phyloP scores from a whole-genome alignment of 1,284 basidiomycete genomes.

The Ganoderma multipileum region DNA sequence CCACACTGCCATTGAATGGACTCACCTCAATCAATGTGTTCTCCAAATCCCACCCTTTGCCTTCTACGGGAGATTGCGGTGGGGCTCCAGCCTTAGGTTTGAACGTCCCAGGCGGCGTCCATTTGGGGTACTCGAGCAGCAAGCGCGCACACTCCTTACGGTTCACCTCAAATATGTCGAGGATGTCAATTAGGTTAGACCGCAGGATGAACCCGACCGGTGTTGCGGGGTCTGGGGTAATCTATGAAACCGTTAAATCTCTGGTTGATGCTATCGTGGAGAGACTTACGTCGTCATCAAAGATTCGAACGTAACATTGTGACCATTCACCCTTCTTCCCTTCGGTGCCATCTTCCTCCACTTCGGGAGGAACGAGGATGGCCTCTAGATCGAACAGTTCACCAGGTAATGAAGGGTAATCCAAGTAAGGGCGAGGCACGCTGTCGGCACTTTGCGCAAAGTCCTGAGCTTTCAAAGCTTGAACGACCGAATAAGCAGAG shows the following conservation, averaged over 20 bases:
- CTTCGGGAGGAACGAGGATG: constrained; percentile 88
- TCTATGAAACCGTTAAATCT: constrained; percentile 46
- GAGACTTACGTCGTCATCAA: constrained; percentile 74
- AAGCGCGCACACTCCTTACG: constrained; percentile 93
- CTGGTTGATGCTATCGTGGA: not conserved
- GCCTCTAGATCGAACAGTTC: constrained; percentile 75
- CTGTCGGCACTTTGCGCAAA: constrained; percentile 61
- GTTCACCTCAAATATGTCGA: constrained; percentile 96
- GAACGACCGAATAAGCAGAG: constrained; percentile 62
- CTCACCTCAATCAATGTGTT: constrained; percentile 80
- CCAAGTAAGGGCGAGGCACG: constrained; percentile 73
- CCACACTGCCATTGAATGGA: not conserved
- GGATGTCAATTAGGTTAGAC: constrained; percentile 79
- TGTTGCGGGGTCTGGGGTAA: constrained; percentile 78
- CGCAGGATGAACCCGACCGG: constrained; percentile 85
- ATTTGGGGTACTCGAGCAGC: constrained; percentile 88
- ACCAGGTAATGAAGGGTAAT: constrained; percentile 52
- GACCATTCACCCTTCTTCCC: constrained; percentile 84
- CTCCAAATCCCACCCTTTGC: constrained; percentile 81
- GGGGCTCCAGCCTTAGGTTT: constrained; percentile 70
- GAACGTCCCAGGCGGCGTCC: constrained; percentile 87
- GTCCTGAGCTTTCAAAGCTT: constrained; percentile 58
- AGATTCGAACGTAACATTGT: constrained; percentile 74
- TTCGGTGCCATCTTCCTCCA: constrained; percentile 75
- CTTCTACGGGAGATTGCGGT: constrained; percentile 53